These are phyloP conservation scores for Sporisorium iseilematis-ciliati DNA, from an alignment of 1,284 basidiomycete species.

Conservation along the genomic window DNA sequence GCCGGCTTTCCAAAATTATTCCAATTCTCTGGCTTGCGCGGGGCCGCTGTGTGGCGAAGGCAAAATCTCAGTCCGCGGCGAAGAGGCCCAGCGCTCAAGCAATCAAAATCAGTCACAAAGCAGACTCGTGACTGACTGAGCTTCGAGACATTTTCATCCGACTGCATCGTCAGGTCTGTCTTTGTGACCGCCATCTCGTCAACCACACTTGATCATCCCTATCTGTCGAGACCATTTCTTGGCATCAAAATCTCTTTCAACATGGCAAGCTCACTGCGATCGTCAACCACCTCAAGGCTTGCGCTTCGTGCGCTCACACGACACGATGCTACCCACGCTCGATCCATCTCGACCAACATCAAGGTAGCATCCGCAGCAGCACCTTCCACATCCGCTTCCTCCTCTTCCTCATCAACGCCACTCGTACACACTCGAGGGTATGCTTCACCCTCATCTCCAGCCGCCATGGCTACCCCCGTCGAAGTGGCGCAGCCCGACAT, in stretches of 20 bases:
- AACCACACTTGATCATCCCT: neutral
- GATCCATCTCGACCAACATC: slow-evolving; percentile 26
- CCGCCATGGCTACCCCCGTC: slow-evolving; percentile 60
- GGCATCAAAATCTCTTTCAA: neutral
- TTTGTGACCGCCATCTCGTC: neutral
- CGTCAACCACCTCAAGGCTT: slow-evolving; percentile 34
- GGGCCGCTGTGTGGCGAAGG: slow-evolving; percentile 1
- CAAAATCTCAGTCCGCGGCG: too few species aligned
- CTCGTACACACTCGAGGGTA: slow-evolving; percentile 35
- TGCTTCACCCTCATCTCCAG: slow-evolving; percentile 54
- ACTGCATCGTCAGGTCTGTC: too few species aligned
- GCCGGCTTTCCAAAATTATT: neutral
- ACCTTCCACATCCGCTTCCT: neutral
- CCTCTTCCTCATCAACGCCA: slow-evolving; percentile 15
- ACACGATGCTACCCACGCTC: slow-evolving; percentile 16
- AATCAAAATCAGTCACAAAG: neutral
- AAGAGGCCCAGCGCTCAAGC: too few species aligned
- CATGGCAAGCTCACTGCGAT: slow-evolving; percentile 41
- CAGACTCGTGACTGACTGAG: neutral
- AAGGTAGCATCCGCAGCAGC: slow-evolving; percentile 13
- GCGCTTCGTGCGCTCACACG: slow-evolving; percentile 39
- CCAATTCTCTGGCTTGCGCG: too few species aligned
- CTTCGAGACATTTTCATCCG: too few species aligned
- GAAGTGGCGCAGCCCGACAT: slow-evolving; percentile 58
- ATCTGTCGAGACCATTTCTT: neutral